phyloP scores from a whole-genome alignment of 345 rosid genomes.

The Mercurialis annua region DNA sequence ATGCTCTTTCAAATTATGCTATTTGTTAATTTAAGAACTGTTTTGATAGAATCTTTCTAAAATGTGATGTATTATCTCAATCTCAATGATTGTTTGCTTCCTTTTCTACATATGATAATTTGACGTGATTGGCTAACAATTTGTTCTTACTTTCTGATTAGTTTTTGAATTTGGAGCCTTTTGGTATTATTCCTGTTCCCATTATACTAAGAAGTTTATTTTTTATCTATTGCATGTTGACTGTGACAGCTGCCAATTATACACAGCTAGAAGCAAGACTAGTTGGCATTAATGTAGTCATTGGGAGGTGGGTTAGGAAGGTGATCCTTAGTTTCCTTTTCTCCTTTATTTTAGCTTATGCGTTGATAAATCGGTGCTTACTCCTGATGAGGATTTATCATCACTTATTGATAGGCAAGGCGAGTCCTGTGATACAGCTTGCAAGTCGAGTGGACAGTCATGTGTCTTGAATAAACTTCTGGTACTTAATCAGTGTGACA shows the following conservation, averaged over 20 bases:
- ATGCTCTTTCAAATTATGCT: not conserved
- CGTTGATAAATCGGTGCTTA: constrained; percentile 2
- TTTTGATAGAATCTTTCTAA: not conserved
- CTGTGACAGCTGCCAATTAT: constrained; percentile 38
- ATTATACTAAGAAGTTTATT: not conserved
- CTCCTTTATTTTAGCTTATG: constrained; percentile 4
- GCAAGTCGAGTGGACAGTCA: constrained; percentile 76
- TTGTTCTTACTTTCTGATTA: too few relatives aligned
- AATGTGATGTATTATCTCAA: not conserved
- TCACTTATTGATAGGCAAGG: constrained; percentile 59
- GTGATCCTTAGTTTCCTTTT: constrained; percentile 6
- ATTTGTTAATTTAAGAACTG: too few relatives aligned
- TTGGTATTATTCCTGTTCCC: not conserved
- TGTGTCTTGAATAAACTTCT: constrained; percentile 82
- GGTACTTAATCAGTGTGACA: constrained; percentile 80
- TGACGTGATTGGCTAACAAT: not conserved
- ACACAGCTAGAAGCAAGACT: constrained; percentile 62
- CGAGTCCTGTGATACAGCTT: constrained; percentile 77
- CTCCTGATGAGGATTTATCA: constrained; percentile 16
- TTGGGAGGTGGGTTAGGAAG: constrained; percentile 60
- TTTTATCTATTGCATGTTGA: constrained; percentile 5
- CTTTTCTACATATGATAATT: not conserved
- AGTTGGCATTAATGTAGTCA: constrained; percentile 66
- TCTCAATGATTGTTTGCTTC: not conserved
- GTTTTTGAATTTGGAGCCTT: too few relatives aligned